Conservation (phyloP, 306 rosid species). For the Pyrus pyrifolia region DNA sequence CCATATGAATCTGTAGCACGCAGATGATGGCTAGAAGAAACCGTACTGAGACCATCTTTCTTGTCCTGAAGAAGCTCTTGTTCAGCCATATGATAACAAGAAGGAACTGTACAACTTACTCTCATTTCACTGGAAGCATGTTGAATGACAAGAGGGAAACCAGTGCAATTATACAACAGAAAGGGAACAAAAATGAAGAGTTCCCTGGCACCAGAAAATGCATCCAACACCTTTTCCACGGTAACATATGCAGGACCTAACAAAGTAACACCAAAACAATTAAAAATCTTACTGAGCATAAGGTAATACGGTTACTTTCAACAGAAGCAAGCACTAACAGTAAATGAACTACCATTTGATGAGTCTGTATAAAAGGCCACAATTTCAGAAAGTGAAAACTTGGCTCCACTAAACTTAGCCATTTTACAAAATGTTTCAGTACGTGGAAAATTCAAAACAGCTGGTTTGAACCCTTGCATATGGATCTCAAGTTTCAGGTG, state of each 20-base stretch:
- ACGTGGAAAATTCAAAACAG: slow-evolving; percentile 68
- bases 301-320: neutral
- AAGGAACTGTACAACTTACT: slow-evolving; percentile 48
- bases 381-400: slow-evolving; percentile 63
- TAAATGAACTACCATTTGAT: slow-evolving; percentile 34
- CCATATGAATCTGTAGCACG: slow-evolving; percentile 23
- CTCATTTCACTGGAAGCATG: slow-evolving; percentile 44
- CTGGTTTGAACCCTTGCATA: slow-evolving; percentile 57
- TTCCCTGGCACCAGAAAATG: slow-evolving; percentile 80
- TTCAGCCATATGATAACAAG: slow-evolving; percentile 45
- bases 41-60: slow-evolving; percentile 61
- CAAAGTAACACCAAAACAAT: slow-evolving; percentile 23
- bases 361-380: slow-evolving; percentile 46
- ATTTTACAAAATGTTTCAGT: slow-evolving; percentile 62
- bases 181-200: slow-evolving; percentile 65
- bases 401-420: slow-evolving; percentile 68
- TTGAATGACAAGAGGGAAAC: slow-evolving; percentile 58
- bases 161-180: slow-evolving; percentile 79
- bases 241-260: slow-evolving; percentile 61
- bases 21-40: slow-evolving; percentile 31
- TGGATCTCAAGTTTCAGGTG: slow-evolving; percentile 65
- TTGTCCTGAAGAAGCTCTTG: slow-evolving; percentile 32
- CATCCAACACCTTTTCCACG: slow-evolving; percentile 81
- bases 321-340: neutral
- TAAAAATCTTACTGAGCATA: slow-evolving; percentile 1